A percentile compares a stretch with the other conserved stretches of the same genome.
phyloP scores from a whole-genome alignment of 2,329 filamentous ascomycete genomes.

The Dactylonectria estremocensis region DNA sequence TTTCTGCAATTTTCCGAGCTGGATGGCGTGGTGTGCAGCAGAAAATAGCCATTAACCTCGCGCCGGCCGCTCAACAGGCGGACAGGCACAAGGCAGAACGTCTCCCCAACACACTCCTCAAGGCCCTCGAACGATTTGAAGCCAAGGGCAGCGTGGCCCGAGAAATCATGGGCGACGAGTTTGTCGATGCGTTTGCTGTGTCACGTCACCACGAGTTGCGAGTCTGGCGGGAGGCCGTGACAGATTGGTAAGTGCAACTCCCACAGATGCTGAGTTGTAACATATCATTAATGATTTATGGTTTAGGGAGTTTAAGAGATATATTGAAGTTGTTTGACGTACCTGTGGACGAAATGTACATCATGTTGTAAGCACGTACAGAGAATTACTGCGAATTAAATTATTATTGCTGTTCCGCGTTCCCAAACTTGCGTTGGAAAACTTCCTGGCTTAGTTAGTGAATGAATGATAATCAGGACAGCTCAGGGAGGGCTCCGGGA shows the following conservation, averaged over 20 bases:
- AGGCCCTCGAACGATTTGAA: slow-evolving; percentile 75
- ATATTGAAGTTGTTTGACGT: slow-evolving; percentile 18
- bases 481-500: no score
- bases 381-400: no score
- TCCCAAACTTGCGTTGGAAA: no score
- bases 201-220: slow-evolving; percentile 78
- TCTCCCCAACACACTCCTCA: slow-evolving; percentile 75
- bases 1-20: slow-evolving; percentile 77
- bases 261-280: not conserved
- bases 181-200: slow-evolving; percentile 80
- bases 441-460: no score
- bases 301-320: slow-evolving; percentile 24
- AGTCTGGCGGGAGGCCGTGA: slow-evolving; percentile 84
- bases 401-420: no score
- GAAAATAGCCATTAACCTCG: slow-evolving; percentile 84
- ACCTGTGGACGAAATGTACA: not conserved
- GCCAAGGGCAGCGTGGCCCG: slow-evolving; percentile 77
- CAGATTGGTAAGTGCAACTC: slow-evolving; percentile 75
- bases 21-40: slow-evolving; percentile 81
- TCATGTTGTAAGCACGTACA: not conserved
- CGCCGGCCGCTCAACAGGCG: slow-evolving; percentile 48
- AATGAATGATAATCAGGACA: no score
- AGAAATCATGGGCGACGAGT: slow-evolving; percentile 80
- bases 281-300: not conserved
- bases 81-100: not conserved